Percentiles rank a stretch among this genome's conserved stretches.
phyloP scores from a whole-genome alignment of 768 basidiomycete species.

The Phallus indusiatus region DNA sequence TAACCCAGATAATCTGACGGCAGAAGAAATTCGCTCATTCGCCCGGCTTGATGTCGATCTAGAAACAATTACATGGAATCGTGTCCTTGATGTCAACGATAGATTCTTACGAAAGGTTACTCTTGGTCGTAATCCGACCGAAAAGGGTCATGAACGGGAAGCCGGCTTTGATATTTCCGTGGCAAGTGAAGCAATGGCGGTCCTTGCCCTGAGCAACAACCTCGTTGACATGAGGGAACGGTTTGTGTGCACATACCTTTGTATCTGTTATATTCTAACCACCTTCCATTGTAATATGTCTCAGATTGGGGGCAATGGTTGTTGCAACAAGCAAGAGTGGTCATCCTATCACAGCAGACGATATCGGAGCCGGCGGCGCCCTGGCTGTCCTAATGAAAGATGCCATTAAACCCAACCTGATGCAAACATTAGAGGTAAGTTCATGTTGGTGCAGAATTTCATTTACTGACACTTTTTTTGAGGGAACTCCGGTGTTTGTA shows the following conservation, averaged over 20 bases:
- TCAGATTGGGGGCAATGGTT: slow-evolving; percentile 84
- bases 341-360: slow-evolving; percentile 90
- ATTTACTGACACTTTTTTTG: background rate
- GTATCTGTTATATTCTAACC: background rate
- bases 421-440: slow-evolving; percentile 86
- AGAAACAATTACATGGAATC: slow-evolving; percentile 94
- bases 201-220: slow-evolving; percentile 82
- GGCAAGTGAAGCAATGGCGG: slow-evolving; percentile 97
- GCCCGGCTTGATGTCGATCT: slow-evolving; percentile 88
- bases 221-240: slow-evolving; percentile 86
- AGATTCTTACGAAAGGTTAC: slow-evolving; percentile 92
- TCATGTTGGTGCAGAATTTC: background rate
- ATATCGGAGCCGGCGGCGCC: slow-evolving; percentile 90
- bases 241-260: slow-evolving; percentile 4
- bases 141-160: slow-evolving; percentile 80
- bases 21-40: slow-evolving; percentile 85
- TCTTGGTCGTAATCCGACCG: slow-evolving; percentile 83
- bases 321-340: slow-evolving; percentile 89
- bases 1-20: slow-evolving; percentile 82
- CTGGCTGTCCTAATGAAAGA: slow-evolving; percentile 98
- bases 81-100: slow-evolving; percentile 94
- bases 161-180: slow-evolving; percentile 97
- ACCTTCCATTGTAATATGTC: background rate
- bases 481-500: slow-evolving; percentile 97
- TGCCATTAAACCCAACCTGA: slow-evolving; percentile 96